Percentiles rank a stretch among this genome's conserved stretches.
Evolutionary conservation across 805 yeast genomes (phyloP).

Genomic region (Candida michaelii): DNA sequence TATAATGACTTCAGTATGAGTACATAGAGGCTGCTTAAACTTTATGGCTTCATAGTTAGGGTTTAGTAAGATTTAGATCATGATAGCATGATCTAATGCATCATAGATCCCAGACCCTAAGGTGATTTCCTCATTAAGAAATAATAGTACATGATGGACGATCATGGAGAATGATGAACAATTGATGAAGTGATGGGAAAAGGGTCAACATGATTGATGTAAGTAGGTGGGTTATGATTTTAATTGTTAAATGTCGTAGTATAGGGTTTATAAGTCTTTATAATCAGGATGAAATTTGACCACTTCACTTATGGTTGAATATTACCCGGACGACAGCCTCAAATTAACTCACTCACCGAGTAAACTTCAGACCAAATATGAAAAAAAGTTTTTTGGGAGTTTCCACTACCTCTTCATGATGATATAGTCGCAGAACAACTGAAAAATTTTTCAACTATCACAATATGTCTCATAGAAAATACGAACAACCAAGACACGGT

Average conservation of each 20-base stretch:
- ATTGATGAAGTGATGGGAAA: not conserved
- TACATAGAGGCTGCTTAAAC: no score
- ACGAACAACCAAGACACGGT: slow-evolving; percentile 99
- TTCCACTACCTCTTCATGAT: no score
- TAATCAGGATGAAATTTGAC: slow-evolving; percentile 5
- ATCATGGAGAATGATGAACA: slow-evolving; percentile 3
- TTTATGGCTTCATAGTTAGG: no score
- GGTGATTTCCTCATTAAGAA: not conserved
- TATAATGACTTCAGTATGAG: no score
- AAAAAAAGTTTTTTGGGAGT: no score
- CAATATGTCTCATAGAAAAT: slow-evolving; percentile 98
- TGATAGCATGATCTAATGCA: not conserved
- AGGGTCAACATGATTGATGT: not conserved
- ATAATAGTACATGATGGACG: not conserved
- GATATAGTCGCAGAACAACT: no score
- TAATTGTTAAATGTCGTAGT: slow-evolving; percentile 1
- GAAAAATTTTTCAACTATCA: slow-evolving; percentile 9
- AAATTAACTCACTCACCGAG: not conserved
- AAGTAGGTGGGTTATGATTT: slow-evolving; percentile 1
- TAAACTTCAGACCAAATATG: not conserved
- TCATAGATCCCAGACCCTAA: not conserved
- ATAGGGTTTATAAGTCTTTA: slow-evolving; percentile 1
- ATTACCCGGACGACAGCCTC: not conserved
- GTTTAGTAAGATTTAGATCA: no score
- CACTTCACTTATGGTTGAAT: no score